Evolutionary conservation across 768 basidiomycete species (phyloP).

Genomic region (Agrocybe chaxingu): DNA sequence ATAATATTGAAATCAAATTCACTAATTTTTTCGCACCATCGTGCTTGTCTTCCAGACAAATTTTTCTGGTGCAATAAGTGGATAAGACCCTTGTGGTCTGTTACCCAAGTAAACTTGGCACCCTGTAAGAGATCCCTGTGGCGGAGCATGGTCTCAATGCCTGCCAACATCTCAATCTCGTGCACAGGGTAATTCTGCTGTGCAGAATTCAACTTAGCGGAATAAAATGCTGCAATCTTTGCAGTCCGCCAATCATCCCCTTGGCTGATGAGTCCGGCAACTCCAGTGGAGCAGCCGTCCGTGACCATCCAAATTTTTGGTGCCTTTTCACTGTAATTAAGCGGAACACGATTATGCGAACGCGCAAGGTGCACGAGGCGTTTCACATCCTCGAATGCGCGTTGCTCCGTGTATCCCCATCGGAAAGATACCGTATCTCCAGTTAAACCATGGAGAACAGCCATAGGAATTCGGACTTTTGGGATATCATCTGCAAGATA

Average conservation of each 20-base stretch:
- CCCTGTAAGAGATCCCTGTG: constrained; percentile 27
- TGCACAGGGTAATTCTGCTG: constrained; percentile 38
- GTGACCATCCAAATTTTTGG: constrained; percentile 24
- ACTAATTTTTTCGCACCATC: constrained; percentile 28
- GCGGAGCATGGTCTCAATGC: constrained; percentile 26
- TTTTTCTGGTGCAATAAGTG: constrained; percentile 25
- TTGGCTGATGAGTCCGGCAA: constrained; percentile 23
- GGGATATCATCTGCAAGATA: constrained; percentile 31
- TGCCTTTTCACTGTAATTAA: constrained; percentile 15
- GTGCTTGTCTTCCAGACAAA: constrained; percentile 26
- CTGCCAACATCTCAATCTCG: constrained; percentile 32
- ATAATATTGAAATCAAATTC: constrained; percentile 16
- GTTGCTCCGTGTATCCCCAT: constrained; percentile 25
- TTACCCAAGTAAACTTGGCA: constrained; percentile 20
- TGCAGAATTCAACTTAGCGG: constrained; percentile 28
- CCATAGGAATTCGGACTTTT: constrained; percentile 35
- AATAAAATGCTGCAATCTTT: constrained; percentile 27
- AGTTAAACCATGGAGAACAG: constrained; percentile 22
- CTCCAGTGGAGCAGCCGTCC: constrained; percentile 25
- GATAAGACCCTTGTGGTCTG: constrained; percentile 23
- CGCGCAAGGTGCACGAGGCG: constrained; percentile 10
- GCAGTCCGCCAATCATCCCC: constrained; percentile 19
- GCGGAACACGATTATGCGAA: constrained; percentile 18
- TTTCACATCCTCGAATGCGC: constrained; percentile 35
- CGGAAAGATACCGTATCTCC: constrained; percentile 22